A percentile compares a stretch with the other conserved stretches of the same genome.
Evolutionary conservation across 1,284 basidiomycete species (phyloP).

Genomic region (Hymenochaete sp.): DNA sequence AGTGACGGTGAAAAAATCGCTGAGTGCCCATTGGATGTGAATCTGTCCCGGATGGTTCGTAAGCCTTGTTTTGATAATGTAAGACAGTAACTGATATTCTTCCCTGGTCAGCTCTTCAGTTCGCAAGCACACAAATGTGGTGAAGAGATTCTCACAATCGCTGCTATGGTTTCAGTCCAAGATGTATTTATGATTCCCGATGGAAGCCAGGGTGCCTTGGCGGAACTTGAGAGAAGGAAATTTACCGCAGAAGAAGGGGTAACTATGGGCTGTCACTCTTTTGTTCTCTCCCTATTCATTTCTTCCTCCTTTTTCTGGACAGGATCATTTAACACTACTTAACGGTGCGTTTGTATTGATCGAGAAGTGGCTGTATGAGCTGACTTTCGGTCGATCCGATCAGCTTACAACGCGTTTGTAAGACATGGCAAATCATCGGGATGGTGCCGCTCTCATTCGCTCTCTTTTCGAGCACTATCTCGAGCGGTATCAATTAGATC

Average conservation of each 20-base stretch:
- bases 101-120: constrained; percentile 58
- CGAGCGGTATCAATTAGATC: constrained; percentile 86
- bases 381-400: constrained; percentile 3
- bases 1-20: constrained; percentile 61
- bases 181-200: constrained; percentile 85
- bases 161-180: constrained; percentile 90
- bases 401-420: constrained; percentile 89
- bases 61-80: constrained; percentile 11
- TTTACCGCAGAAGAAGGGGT: constrained; percentile 97
- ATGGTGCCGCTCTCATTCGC: constrained; percentile 89
- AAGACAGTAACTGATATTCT: not conserved
- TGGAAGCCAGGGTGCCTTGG: constrained; percentile 74
- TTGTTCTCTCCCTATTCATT: not conserved
- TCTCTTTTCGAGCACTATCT: constrained; percentile 90
- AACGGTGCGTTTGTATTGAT: constrained; percentile 52
- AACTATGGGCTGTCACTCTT: constrained; percentile 22
- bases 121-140: constrained; percentile 82
- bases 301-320: constrained; percentile 14
- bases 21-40: constrained; percentile 71
- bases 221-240: constrained; percentile 85
- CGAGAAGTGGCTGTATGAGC: not conserved
- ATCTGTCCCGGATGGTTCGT: constrained; percentile 67
- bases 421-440: constrained; percentile 73
- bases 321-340: constrained; percentile 87
- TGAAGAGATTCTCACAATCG: constrained; percentile 90